Conservation (phyloP, 208 protist genomes). For the Tritrichomonas musculus region DNA sequence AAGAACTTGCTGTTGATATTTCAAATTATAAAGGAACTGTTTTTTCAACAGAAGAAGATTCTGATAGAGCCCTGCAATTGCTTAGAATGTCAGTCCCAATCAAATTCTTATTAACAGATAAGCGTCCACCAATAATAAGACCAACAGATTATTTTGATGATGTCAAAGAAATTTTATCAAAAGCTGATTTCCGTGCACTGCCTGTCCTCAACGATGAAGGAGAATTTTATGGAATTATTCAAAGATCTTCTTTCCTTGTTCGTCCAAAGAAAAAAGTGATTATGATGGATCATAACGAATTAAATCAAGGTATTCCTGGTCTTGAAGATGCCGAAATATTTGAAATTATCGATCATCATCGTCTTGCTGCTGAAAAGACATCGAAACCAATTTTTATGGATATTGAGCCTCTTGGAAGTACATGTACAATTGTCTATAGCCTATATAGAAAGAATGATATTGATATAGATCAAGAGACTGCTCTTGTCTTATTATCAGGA, state of each 20-base stretch:
- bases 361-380: not conserved
- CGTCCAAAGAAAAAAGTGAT: not conserved
- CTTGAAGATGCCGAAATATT: not conserved
- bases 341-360: not conserved
- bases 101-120: not conserved
- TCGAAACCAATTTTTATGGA: not conserved
- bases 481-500: not conserved
- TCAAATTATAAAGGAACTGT: not conserved
- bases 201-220: not conserved
- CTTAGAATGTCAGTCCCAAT: not conserved
- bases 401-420: not conserved
- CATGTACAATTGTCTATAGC: not conserved
- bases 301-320: not conserved
- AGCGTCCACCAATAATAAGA: not conserved
- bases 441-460: not conserved
- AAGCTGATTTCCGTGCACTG: not conserved
- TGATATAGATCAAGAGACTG: not conserved
- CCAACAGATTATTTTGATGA: conserved; percentile 4
- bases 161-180: not conserved
- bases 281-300: not conserved
- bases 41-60: not conserved
- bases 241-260: not conserved
- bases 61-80: not conserved
- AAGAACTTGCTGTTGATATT: not conserved
- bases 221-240: not conserved